Evolutionary conservation across 495 filamentous ascomycete genomes (phyloP), one percentile per base, ranked within the genome.

Genomic region (Neurospora sp.): DNA sequence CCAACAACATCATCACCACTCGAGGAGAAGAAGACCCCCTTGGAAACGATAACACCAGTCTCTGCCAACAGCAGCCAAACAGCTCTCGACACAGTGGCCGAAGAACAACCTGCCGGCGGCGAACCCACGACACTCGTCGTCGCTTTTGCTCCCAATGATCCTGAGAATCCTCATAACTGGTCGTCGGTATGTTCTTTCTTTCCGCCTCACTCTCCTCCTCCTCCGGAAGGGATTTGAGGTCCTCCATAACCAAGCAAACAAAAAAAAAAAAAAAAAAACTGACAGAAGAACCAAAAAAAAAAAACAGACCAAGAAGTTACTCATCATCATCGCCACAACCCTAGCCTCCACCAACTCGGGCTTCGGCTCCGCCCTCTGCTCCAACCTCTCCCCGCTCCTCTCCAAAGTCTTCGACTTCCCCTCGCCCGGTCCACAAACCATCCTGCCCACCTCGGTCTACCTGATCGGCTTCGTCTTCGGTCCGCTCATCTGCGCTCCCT

Each of bases 401-500:
- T 53, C 70, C 7, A 5, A 20, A 11, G 38, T 40, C 39, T 79
- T 76, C 73, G 2, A 70, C 71, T 68, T 80, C 14, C 72, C 77
- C 6, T 9, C 53, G 20, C n/a, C 27, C 18, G 78, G 78, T 6
- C 75, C 76, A 1, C 72, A 79, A 39, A 72, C 74, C 6, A 72
- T 78, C 22, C 74, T 82, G 3, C 79, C 80, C 18, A 73, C 78
- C 5, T 77, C 79, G 0, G 70, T 91, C 3, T 93, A 88, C 74
- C 82, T 93, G 0, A 78, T 89, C 41, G 91, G 90, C 4, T 92
- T 92, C 75, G 89, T 87, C 0, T 77, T 83, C 16, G 91, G 87
- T 1, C 80, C 86, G 0, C 74, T 88, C 35, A 83, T 87, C 41
- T 83, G 83, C 69, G 85, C 84, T 0, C 82, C 81, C 3, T 73